Evolutionary conservation across 2,329 filamentous ascomycete species (phyloP), one percentile per base, ranked within the genome.

Genomic region (Epichloe sp.): DNA sequence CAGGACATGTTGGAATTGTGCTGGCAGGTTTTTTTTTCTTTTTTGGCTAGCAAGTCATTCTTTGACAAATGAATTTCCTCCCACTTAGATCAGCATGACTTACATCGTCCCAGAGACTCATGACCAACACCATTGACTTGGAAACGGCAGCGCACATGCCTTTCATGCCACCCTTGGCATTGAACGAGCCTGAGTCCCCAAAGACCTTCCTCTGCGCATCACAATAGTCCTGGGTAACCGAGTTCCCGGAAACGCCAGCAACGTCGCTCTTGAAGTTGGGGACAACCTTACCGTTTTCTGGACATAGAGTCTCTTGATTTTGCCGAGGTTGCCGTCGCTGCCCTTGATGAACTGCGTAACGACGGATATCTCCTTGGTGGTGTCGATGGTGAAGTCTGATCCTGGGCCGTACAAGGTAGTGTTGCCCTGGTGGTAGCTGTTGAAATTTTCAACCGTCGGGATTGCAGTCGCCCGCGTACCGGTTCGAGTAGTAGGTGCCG

Each of bases 361-460:
- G 23, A 86, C 79, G 8, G 81, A 85, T 58, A 85, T 65, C 58
- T 77, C 76, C 61, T 72, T 69, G 55, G 65, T 74, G 50, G 80
- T 82, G 62, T 84, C 76, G 57, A 86, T 68, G 48, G 69, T 80
- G 62, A 71, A 71, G 55, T 72, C 72, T 0, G 73, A 66, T 48
- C 67, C 67, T n/a, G 57, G 59, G 49, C 82, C 83, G 69, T 79
- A 85, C 72, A 83, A 86, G 64, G 67, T 68, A 53, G 70, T 70
- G 67, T 80, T 74, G 55, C 82, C 83, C 72, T 79, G 72, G 62
- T 82, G 81, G 76, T 78, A 86, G 40, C 74, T 63, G 75, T 85
- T 84, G 75, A 82, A 85, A 64, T 21, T 85, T 82, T 60, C 83
- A 86, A 41, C 82, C 82, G 60, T 84, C 80, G 55, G 80, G 78